These are phyloP conservation scores for Schoenoplectus tabernaemontani DNA, from an alignment of 202 grass and related monocot genomes.

Conservation along the genomic window DNA sequence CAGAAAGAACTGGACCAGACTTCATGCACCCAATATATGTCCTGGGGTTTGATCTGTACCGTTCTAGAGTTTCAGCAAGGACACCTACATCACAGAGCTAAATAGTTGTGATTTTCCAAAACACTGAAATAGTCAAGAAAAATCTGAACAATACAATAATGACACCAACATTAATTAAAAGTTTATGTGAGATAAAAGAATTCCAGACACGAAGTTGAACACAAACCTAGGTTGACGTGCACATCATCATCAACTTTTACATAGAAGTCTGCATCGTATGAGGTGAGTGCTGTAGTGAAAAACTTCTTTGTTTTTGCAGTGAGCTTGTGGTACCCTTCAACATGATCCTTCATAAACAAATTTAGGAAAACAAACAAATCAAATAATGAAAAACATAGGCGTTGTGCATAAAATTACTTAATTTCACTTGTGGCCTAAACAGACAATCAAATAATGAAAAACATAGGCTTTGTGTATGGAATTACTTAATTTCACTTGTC, in stretches of 20 bases:
- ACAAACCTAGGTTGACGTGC: slow-evolving; percentile 77
- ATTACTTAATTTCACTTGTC: neutral
- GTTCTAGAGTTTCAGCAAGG: slow-evolving; percentile 42
- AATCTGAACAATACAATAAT: neutral
- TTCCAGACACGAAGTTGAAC: neutral
- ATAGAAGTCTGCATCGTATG: slow-evolving; percentile 85
- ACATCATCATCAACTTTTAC: slow-evolving; percentile 85
- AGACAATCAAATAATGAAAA: neutral
- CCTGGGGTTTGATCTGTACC: slow-evolving; percentile 48
- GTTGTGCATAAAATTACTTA: too few relatives aligned
- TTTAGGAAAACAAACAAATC: neutral
- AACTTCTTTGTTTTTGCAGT: slow-evolving; percentile 58
- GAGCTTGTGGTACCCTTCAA: slow-evolving; percentile 58
- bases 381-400: neutral
- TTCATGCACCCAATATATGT: slow-evolving; percentile 92
- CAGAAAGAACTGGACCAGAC: slow-evolving; percentile 66
- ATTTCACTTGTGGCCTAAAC: too few relatives aligned
- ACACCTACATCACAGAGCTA: slow-evolving; percentile 35
- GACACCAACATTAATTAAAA: neutral
- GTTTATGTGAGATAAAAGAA: neutral
- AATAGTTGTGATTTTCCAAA: neutral
- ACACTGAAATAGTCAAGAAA: neutral
- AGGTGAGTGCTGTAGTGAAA: slow-evolving; percentile 50
- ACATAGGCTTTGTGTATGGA: neutral
- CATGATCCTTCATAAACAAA: slow-evolving; percentile 43